Evolutionary conservation across 768 basidiomycete genomes (phyloP), one percentile per base, ranked within the genome.

Genomic region (Suillus ampliporus): DNA sequence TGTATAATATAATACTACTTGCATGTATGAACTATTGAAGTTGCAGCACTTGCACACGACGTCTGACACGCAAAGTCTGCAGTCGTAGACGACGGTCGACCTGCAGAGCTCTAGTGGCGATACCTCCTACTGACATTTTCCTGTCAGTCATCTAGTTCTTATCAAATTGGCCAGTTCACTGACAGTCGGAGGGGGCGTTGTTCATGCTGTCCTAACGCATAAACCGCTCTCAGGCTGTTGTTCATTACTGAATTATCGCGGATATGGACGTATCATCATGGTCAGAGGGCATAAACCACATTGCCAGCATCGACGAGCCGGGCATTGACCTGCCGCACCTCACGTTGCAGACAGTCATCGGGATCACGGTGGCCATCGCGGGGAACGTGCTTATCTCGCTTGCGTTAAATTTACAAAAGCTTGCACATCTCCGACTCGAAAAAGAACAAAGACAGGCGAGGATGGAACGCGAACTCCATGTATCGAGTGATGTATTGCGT

Each of bases 381-480:
- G 95, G 95, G 37, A 97, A 97, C 71, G 77, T 95, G 13, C 84
- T 97, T 64, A 95, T 98, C 65, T 92, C 91, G 11, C 83, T 96
- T 26, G 96, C 94, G 17, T 83, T 99, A 65, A 97, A 97, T 77
- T 79, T 92, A 38, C 96, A 99, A 77, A 98, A 97, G 73, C 84
- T 97, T 19, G 94, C 94, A 2, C 95, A 97, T 78, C 83, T 84
- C 67, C 83, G 89, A 34, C 80, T 91, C 37, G 86, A 87, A 67
- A 77, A 71, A 34, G 73, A 71, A 61, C 67, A 64, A 72, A 72
- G 74, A 68, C 60, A 62, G 44, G 50, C 57, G 54, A 43, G 41
- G 19, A 48, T 9, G 63, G 71, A 68, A 41, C 56, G 65, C 51
- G 68, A 65, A 58, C 41, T 34, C 8, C 51, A 50, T n/a, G 50